Evolutionary conservation across 164 flowering plant genomes (phyloP).

Genomic region (Magnolia officinalis): DNA sequence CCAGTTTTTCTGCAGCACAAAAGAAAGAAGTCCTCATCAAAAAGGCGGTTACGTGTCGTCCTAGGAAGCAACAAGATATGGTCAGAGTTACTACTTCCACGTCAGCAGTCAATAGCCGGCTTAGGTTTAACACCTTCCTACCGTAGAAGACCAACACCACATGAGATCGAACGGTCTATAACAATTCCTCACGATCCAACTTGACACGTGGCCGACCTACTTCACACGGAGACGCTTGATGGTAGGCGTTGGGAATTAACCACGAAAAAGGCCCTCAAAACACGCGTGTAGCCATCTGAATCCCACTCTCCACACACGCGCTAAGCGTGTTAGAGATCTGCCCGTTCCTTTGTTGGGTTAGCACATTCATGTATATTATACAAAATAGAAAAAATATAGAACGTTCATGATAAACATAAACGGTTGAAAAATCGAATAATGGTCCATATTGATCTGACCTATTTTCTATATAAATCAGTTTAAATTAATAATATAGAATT

Average conservation of each 20-base stretch:
- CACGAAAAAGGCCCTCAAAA: neutral
- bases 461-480: too few species aligned
- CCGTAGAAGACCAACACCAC: neutral
- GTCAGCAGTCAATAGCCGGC: conserved; percentile 1
- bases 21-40: neutral
- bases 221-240: neutral
- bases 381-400: too few species aligned
- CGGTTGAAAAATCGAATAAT: too few species aligned
- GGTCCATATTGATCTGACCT: too few species aligned
- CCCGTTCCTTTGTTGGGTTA: too few species aligned
- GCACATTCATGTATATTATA: too few species aligned
- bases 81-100: neutral
- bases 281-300: neutral
- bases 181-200: neutral
- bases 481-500: neutral
- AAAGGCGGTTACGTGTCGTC: neutral
- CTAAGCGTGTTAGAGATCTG: too few species aligned
- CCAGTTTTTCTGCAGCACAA: neutral
- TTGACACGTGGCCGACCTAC: neutral
- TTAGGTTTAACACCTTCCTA: neutral
- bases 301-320: neutral
- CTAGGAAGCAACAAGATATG: neutral
- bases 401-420: too few species aligned
- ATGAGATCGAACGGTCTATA: neutral
- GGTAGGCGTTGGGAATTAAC: too few species aligned